Evolutionary conservation across 1,284 basidiomycete species (phyloP).

Genomic region (Ustilago nuda): DNA sequence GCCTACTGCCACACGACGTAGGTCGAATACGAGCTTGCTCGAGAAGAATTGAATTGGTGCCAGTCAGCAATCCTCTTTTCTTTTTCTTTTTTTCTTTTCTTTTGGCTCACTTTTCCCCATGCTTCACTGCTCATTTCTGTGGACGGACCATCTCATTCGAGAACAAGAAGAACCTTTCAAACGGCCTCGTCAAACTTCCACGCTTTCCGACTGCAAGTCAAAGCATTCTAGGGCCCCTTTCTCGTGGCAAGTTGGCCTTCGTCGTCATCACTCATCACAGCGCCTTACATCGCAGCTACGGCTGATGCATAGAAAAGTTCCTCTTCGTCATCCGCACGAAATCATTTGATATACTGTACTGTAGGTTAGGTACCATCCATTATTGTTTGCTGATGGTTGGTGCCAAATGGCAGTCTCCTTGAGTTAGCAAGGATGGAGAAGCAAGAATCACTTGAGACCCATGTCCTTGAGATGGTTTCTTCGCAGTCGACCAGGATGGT

Average conservation of each 20-base stretch:
- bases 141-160: slow-evolving; percentile 12
- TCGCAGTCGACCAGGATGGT: slow-evolving; percentile 47
- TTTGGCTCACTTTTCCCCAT: slow-evolving; percentile 2
- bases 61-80: background rate
- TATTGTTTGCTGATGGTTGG: background rate
- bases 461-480: slow-evolving; percentile 26
- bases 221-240: background rate
- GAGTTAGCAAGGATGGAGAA: background rate
- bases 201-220: background rate
- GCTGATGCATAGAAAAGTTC: background rate
- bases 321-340: too few species aligned
- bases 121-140: slow-evolving; percentile 1
- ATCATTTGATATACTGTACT: too few species aligned
- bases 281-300: background rate
- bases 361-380: too few species aligned
- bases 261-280: background rate
- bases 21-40: background rate
- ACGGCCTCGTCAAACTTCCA: slow-evolving; percentile 13
- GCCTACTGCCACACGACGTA: slow-evolving; percentile 35
- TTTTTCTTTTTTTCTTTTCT: background rate
- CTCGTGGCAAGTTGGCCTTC: background rate
- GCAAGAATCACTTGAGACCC: slow-evolving; percentile 35
- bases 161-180: too few species aligned
- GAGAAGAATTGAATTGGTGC: background rate
- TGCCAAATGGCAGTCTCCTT: background rate